These are phyloP conservation scores for Ceratocystis cubensis DNA, from an alignment of 2,329 filamentous ascomycete genomes.

Conservation along the genomic window DNA sequence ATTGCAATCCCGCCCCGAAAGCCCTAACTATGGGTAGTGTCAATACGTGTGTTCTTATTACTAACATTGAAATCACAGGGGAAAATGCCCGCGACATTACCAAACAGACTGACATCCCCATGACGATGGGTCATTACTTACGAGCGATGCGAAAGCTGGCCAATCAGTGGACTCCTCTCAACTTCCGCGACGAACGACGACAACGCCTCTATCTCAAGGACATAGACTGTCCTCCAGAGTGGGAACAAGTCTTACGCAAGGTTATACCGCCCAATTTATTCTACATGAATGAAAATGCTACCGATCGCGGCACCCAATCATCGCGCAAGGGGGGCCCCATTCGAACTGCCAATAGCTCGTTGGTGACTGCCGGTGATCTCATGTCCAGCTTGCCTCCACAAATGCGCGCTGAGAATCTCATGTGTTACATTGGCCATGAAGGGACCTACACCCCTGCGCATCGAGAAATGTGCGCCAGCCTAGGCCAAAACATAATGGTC, in stretches of 20 bases:
- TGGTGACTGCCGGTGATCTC: constrained; percentile 70
- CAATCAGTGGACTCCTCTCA: constrained; percentile 63
- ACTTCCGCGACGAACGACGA: constrained; percentile 63
- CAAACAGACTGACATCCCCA: constrained; percentile 58
- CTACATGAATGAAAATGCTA: constrained; percentile 75
- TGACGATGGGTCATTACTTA: constrained; percentile 83
- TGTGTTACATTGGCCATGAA: constrained; percentile 97
- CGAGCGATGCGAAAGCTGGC: constrained; percentile 74
- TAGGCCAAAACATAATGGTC: constrained; percentile 98
- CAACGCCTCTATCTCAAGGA: constrained; percentile 94
- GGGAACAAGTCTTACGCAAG: constrained; percentile 67
- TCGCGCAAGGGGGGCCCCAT: background rate
- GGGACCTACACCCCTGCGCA: constrained; percentile 93
- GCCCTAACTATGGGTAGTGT: no score
- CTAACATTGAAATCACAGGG: constrained; percentile 36
- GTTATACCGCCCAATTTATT: constrained; percentile 72
- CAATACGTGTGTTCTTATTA: background rate
- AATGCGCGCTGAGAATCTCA: constrained; percentile 91
- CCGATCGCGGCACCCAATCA: constrained; percentile 28
- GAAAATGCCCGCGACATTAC: constrained; percentile 76
- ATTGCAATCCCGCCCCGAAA: constrained; percentile 26
- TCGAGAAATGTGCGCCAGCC: constrained; percentile 90
- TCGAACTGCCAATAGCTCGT: constrained; percentile 28
- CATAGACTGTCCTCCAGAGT: constrained; percentile 83
- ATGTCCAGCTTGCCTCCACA: constrained; percentile 82